A percentile compares a stretch with the other conserved stretches of the same genome.
Conservation (phyloP, 352 stramenopile genomes). For the Phytophthora pisi region DNA sequence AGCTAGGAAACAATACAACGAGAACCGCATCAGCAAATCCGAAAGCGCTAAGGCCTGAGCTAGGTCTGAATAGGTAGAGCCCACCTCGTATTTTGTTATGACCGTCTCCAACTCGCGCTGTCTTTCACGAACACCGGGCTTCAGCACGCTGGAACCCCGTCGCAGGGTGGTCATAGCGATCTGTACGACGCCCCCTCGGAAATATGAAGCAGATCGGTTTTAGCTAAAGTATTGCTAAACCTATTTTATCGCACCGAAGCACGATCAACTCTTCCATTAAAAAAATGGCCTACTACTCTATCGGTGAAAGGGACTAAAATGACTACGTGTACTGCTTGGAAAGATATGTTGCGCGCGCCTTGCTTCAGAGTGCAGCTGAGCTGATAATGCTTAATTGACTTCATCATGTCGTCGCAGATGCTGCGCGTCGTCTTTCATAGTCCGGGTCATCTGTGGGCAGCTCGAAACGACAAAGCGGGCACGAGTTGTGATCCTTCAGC, state of each 20-base stretch:
- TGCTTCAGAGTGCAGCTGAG: constrained; percentile 14
- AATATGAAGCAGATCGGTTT: neutral
- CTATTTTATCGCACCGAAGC: constrained; percentile 9
- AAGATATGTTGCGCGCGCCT: constrained; percentile 15
- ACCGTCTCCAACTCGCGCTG: constrained; percentile 37
- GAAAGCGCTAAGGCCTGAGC: neutral
- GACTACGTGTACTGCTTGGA: constrained; percentile 28
- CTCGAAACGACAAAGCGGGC: constrained; percentile 84
- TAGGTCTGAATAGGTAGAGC: neutral
- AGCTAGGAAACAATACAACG: constrained; percentile 22
- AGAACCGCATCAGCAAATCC: neutral
- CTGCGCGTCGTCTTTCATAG: constrained; percentile 67
- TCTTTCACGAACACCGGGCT: constrained; percentile 31
- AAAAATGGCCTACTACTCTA: constrained; percentile 36
- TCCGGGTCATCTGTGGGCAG: constrained; percentile 85
- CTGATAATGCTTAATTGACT: constrained; percentile 7
- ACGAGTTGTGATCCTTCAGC: constrained; percentile 91
- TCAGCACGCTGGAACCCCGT: constrained; percentile 28
- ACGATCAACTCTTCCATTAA: constrained; percentile 21
- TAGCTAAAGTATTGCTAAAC: no score
- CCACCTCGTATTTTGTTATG: constrained; percentile 55
- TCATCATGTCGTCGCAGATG: constrained; percentile 29
- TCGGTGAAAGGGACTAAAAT: constrained; percentile 32
- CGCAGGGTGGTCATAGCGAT: constrained; percentile 12
- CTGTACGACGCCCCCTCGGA: constrained; percentile 1